These are phyloP conservation scores for Tolypocladium inflatum DNA, from an alignment of 2,329 filamentous ascomycete genomes.

Conservation along the genomic window DNA sequence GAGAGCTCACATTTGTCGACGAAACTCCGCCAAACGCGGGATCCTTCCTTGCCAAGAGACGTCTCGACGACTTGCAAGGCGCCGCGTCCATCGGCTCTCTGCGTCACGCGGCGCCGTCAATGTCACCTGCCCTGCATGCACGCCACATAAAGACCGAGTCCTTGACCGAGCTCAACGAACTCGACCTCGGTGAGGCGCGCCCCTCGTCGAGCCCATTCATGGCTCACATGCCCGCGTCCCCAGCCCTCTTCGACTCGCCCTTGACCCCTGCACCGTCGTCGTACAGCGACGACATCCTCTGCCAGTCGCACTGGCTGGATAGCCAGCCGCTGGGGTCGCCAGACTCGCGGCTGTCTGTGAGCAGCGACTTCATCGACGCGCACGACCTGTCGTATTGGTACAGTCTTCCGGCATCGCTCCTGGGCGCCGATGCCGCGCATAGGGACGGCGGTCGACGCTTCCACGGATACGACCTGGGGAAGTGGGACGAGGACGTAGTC, in stretches of 20 bases:
- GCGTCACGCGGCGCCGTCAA: neutral
- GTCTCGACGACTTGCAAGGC: neutral
- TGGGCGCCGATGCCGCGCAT: neutral
- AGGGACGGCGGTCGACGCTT: conserved; percentile 29
- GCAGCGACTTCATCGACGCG: conserved; percentile 1
- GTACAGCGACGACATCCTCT: conserved; percentile 1
- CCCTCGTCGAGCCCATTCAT: neutral
- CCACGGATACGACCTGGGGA: conserved; percentile 65
- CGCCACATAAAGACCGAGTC: neutral
- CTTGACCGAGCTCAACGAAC: neutral
- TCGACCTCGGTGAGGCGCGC: neutral
- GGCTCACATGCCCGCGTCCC: neutral
- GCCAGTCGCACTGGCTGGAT: neutral
- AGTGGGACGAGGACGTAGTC: conserved; percentile 59
- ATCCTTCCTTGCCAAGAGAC: neutral
- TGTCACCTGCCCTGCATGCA: neutral
- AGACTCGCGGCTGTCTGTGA: conserved; percentile 1
- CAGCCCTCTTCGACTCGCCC: neutral
- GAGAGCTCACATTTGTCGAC: neutral
- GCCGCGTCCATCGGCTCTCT: neutral
- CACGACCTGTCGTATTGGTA: neutral
- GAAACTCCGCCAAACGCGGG: neutral
- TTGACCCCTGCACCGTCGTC: conserved; percentile 4
- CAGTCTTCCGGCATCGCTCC: neutral
- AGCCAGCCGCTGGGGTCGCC: conserved; percentile 1